These are phyloP conservation scores for Carallia brachiata DNA, from an alignment of 345 rosid species.

Conservation along the genomic window DNA sequence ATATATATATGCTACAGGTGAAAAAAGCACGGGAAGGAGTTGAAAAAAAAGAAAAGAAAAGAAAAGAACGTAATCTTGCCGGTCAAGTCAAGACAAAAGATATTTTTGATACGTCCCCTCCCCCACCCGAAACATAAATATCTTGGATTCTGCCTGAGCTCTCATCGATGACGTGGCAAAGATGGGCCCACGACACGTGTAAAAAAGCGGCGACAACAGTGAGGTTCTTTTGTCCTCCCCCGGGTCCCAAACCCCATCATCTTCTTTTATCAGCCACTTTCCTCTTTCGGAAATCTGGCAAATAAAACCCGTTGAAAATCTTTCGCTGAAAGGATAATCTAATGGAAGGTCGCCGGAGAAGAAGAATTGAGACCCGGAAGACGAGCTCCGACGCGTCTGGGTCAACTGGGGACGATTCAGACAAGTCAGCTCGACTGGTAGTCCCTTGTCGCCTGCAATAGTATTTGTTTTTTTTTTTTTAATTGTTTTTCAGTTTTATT, in stretches of 20 bases:
- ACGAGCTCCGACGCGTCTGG: slow-evolving; percentile 32
- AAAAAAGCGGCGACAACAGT: slow-evolving; percentile 48
- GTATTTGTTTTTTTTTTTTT: not conserved
- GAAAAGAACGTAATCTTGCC: not conserved
- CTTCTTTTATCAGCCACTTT: not conserved
- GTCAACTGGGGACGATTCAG: slow-evolving; percentile 16
- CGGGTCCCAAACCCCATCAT: too few species aligned
- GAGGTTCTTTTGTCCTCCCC: too few species aligned
- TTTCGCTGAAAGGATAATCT: not conserved
- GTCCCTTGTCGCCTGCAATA: too few species aligned
- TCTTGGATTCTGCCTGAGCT: too few species aligned
- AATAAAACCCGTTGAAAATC: not conserved
- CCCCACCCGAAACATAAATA: too few species aligned
- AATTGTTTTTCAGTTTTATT: too few species aligned
- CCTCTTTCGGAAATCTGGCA: slow-evolving; percentile 1
- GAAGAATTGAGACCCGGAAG: slow-evolving; percentile 17
- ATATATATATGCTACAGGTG: too few species aligned
- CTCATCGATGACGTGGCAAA: too few species aligned
- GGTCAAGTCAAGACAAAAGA: slow-evolving; percentile 25
- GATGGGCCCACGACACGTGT: slow-evolving; percentile 51
- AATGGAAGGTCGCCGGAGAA: slow-evolving; percentile 35
- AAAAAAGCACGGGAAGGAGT: not conserved
- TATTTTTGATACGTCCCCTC: slow-evolving; percentile 29
- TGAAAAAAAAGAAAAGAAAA: too few species aligned
- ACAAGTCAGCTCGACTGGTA: slow-evolving; percentile 26